Evolutionary conservation across 768 basidiomycete genomes (phyloP), one percentile per base, ranked within the genome.

Genomic region (Suillus hirtellus): DNA sequence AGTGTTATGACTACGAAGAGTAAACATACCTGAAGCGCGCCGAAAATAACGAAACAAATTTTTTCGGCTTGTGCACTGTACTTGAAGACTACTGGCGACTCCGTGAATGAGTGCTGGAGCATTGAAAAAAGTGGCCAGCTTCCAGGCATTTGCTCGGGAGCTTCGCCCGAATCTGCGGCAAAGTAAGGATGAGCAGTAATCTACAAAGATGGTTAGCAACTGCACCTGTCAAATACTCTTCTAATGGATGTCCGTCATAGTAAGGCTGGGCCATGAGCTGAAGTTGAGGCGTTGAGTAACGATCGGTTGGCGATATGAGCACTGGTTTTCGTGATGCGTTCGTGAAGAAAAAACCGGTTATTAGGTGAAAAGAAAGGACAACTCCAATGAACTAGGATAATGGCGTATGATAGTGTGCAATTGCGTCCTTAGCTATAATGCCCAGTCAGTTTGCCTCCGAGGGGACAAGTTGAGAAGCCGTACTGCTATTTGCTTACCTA

Each of bases 171-270:
- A 74, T 87, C 89, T 89, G 66, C 59, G 61, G 71, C 60, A 14
- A 65, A 15, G 34, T 27, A 66, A 55, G 62, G 63, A 66, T 66
- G 42, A 35, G 55, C 24, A 58, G 15, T 17, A 53, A 27, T 0
- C 35, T 58, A 59, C 53, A 59, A 24, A 52, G 17, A n/a, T 34
- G n/a, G 52, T 27, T 46, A 44, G 9, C 53, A 71, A 65, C 21
- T 54, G 58, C 47, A 89, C 90, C 85, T 81, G 83, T 78, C 61
- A 92, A 78, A 74, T 92, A 92, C 68, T 86, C 82, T 69, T 88
- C 85, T 49, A 92, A 81, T 49, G 90, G 90, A 68, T 91, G 89
- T 65, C 90, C 86, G 67, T 90, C 87, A 75, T 90, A 90, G 65
- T 91, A 73, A 63, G 90, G 81, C 79, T 92, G 88, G 42, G 90